Base-by-base conservation (phyloP, 1,284 basidiomycete genomes). In the Xerocomus nothofagi region DNA sequence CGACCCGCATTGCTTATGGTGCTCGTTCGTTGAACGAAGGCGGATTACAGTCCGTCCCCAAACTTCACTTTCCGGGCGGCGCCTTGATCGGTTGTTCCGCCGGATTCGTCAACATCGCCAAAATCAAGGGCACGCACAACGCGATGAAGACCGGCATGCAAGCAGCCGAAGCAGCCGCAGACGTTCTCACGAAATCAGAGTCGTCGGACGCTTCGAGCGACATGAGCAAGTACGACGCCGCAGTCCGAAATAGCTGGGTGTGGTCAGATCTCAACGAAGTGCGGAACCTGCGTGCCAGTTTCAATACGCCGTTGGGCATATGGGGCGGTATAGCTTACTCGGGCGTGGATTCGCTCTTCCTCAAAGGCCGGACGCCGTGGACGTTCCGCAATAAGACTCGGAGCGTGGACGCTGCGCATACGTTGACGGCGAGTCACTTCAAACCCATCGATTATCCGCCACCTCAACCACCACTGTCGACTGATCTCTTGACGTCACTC, bases 61-160 rank as follows among this genome's bases (percentile, higher is more conserved):
- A 87, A 66, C 78, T 98, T 34, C 75, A 93, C 65, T 99, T 99
- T 79, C 93, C 95, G 0, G 96, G 97, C 14, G 96, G 97, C 27
- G 96, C 94, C 0, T 73, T 99, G 39, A 84, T 99, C 42, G 96
- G 96, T 1, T 98, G 96, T 72, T 89, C 93, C 0, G 96, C 96
- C 1, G 97, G 93, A 20, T 96, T 99, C 71, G 80, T 99, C 51
- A 99, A 99, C 72, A 83, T 98, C 14, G 90, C 95, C 33, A 99
- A 98, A 75, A 99, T 99, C 73, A 99, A 99, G 71, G 96, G 96
- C n/a, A 97, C 95, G 0, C 97, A 99, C 70, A 98, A 96, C 54
- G 95, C 96, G n/a, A 98, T 99, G 96, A 97, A 98, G 77, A 92
- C 88, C 38, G 96, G 96, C 18, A 98, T 98, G 87, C 77, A 98